Evolutionary conservation across 495 filamentous ascomycete genomes (phyloP).

Genomic region (Trichoderma asperelloides): DNA sequence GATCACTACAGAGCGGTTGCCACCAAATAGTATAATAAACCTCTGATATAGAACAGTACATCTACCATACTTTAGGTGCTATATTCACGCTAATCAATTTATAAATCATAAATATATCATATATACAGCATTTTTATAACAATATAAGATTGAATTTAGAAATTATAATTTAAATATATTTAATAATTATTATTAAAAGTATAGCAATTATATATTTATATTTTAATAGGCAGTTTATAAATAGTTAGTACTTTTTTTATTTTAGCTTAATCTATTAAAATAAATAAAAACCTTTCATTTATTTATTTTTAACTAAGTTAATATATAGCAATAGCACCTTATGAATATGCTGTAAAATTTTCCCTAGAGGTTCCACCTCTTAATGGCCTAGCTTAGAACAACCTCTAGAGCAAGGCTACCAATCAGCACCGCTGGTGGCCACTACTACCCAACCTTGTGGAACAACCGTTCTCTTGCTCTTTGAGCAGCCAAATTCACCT

Average conservation of each 20-base stretch:
- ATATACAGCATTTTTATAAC: not conserved
- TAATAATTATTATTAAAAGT: no score
- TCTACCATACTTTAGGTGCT: no score
- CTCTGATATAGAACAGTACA: no score
- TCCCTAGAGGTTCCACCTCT: not conserved
- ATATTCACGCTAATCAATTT: no score
- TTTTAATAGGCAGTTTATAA: no score
- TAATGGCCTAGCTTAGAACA: not conserved
- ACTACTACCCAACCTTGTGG: not conserved
- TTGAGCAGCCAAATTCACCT: slow-evolving; percentile 6
- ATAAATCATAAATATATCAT: no score
- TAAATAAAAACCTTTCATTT: no score
- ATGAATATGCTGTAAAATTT: not conserved
- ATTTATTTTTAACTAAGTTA: not conserved
- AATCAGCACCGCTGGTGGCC: not conserved
- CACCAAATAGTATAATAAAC: no score
- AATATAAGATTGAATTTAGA: not conserved
- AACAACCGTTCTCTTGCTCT: not conserved
- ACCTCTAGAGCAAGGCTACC: not conserved
- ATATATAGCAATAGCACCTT: not conserved
- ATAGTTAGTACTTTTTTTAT: not conserved
- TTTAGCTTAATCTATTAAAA: not conserved
- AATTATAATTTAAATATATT: not conserved
- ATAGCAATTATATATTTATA: no score
- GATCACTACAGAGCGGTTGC: no score